Evolutionary conservation across 2,329 filamentous ascomycete species (phyloP).

Genomic region (Nakataea oryzae): DNA sequence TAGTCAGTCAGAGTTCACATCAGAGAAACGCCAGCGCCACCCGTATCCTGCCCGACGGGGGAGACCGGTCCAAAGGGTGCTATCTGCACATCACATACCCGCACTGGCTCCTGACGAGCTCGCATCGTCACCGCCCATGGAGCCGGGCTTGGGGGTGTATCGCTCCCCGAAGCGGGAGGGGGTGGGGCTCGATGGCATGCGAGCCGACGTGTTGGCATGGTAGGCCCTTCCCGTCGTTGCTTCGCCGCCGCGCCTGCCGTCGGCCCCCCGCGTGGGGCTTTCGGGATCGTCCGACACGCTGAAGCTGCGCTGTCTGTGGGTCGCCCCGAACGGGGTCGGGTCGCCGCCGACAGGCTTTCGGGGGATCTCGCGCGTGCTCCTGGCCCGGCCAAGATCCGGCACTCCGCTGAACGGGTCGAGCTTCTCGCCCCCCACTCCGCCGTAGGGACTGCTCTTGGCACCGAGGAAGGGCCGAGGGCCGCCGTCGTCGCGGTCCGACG

Average conservation of each 20-base stretch:
- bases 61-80: too few species aligned
- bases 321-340: slow-evolving; percentile 5
- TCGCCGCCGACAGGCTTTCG: slow-evolving; percentile 12
- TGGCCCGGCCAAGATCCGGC: slow-evolving; percentile 29
- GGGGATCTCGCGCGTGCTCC: slow-evolving; percentile 29
- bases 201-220: background rate
- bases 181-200: background rate
- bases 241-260: slow-evolving; percentile 2
- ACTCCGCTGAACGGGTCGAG: slow-evolving; percentile 41
- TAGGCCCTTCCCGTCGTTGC: background rate
- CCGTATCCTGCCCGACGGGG: too few species aligned
- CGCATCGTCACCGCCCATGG: background rate
- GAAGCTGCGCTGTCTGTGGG: slow-evolving; percentile 18
- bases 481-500: slow-evolving; percentile 29
- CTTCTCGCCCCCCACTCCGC: slow-evolving; percentile 45
- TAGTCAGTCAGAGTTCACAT: background rate
- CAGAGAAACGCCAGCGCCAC: background rate
- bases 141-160: background rate
- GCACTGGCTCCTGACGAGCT: background rate
- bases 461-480: slow-evolving; percentile 34
- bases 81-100: background rate
- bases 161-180: slow-evolving; percentile 2
- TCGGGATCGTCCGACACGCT: slow-evolving; percentile 20
- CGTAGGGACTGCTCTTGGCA: slow-evolving; percentile 46
- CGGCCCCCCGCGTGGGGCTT: slow-evolving; percentile 9